Evolutionary conservation across 129 eudicot species (phyloP).

Genomic region (Chrysanthemum makinoi): DNA sequence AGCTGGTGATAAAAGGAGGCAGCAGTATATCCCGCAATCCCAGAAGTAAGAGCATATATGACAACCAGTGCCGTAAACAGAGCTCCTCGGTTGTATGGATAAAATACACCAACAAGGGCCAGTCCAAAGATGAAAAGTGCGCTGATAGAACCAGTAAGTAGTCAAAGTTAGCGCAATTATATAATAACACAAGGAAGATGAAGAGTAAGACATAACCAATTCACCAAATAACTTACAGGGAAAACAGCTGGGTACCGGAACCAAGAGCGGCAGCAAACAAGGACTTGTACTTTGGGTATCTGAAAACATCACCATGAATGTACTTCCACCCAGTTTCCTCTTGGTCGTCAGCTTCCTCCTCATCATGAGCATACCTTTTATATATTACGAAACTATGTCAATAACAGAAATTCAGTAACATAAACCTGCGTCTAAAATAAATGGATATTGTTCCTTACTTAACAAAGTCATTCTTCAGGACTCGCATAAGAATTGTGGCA

Average conservation of each 20-base stretch:
- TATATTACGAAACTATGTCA: conserved; percentile 3
- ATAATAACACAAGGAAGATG: conserved; percentile 2
- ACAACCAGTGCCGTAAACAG: conserved; percentile 75
- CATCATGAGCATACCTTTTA: conserved; percentile 77
- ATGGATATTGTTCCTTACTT: conserved; percentile 42
- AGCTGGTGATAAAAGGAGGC: conserved; percentile 71
- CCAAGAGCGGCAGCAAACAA: conserved; percentile 79
- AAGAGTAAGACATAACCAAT: conserved; percentile 1
- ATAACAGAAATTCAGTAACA: neutral
- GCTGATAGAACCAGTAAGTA: conserved; percentile 32
- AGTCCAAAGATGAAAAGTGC: conserved; percentile 54
- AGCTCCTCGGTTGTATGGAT: conserved; percentile 86
- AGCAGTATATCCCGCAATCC: conserved; percentile 79
- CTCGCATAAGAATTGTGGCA: conserved; percentile 80
- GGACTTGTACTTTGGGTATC: conserved; percentile 74
- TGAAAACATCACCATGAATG: conserved; percentile 84
- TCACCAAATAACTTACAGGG: conserved; percentile 52
- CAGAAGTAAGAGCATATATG: conserved; percentile 82
- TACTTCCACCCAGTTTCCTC: conserved; percentile 93
- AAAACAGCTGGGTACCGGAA: conserved; percentile 70
- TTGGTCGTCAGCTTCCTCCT: conserved; percentile 82
- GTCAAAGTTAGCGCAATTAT: neutral
- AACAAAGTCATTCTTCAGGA: conserved; percentile 72
- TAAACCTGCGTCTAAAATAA: conserved; percentile 1
- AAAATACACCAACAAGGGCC: conserved; percentile 77